These are phyloP conservation scores for Kalaharituber pfeilii DNA, from an alignment of 2,329 filamentous ascomycete genomes.

Conservation along the genomic window DNA sequence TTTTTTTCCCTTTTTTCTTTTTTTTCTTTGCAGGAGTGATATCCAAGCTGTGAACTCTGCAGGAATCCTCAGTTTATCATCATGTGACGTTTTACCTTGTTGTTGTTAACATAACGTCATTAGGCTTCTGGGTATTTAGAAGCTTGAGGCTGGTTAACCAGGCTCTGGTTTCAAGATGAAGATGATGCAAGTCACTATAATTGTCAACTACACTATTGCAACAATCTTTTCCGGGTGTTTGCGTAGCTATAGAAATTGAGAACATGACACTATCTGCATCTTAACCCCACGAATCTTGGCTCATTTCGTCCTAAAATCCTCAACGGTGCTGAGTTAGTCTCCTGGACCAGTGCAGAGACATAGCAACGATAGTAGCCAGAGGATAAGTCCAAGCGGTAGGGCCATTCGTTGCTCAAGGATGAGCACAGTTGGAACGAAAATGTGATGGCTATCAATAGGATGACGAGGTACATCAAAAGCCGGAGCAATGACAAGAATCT, in stretches of 20 bases:
- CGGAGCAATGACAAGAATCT: slow-evolving; percentile 77
- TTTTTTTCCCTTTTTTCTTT: too few species aligned
- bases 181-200: slow-evolving; percentile 12
- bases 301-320: slow-evolving; percentile 57
- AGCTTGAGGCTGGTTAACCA: not conserved
- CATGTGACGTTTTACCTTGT: too few species aligned
- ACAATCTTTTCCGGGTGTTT: slow-evolving; percentile 14
- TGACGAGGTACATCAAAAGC: slow-evolving; percentile 73
- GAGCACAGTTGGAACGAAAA: slow-evolving; percentile 80
- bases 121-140: too few species aligned
- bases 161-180: not conserved
- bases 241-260: too few species aligned
- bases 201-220: slow-evolving; percentile 11
- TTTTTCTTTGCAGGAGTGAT: too few species aligned
- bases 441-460: slow-evolving; percentile 79
- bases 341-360: slow-evolving; percentile 61
- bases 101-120: not conserved
- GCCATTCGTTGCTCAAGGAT: slow-evolving; percentile 60
- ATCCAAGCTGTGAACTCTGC: too few species aligned
- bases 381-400: slow-evolving; percentile 66
- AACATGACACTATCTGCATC: slow-evolving; percentile 56
- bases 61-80: too few species aligned
- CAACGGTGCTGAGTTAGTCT: slow-evolving; percentile 64
- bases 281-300: slow-evolving; percentile 92
- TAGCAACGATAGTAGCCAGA: slow-evolving; percentile 63